Percentiles rank a stretch among this genome's conserved stretches.
These are phyloP conservation scores for Pseudopyrenochaeta lycopersici DNA, from an alignment of 2,329 filamentous ascomycete species.

Conservation along the genomic window DNA sequence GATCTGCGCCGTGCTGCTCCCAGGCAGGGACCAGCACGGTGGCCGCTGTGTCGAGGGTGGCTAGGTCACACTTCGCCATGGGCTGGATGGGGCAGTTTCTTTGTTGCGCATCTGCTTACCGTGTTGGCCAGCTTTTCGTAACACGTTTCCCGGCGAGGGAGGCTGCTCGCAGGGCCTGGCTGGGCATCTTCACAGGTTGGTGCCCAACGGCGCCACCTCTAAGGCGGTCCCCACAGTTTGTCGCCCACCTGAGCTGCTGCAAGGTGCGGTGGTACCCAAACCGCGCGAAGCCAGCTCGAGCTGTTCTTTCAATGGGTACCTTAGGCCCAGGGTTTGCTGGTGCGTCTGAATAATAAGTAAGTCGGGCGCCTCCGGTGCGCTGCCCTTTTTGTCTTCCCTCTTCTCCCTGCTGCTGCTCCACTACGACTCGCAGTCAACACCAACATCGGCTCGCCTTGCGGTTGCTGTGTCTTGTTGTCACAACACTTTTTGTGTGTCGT, in stretches of 20 bases:
- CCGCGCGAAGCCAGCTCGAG: constrained; percentile 30
- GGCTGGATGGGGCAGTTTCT: too few species aligned
- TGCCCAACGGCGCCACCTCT: constrained; percentile 39
- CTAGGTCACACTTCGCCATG: too few species aligned
- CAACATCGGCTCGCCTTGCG: constrained; percentile 13
- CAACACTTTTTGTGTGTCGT: constrained; percentile 21
- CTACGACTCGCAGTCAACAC: background rate
- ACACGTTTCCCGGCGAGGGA: constrained; percentile 9
- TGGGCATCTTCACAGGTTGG: constrained; percentile 30
- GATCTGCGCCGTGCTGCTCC: background rate
- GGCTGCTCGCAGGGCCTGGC: constrained; percentile 7
- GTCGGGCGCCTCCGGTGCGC: constrained; percentile 33
- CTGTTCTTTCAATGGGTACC: constrained; percentile 34
- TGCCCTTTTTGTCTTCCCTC: constrained; percentile 19
- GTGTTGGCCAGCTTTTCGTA: background rate
- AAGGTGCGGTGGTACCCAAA: constrained; percentile 38
- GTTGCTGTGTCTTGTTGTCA: constrained; percentile 18
- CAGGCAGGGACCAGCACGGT: too few species aligned
- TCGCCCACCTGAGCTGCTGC: constrained; percentile 32
- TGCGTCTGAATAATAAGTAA: constrained; percentile 30
- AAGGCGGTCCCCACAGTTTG: constrained; percentile 33
- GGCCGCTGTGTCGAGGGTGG: background rate
- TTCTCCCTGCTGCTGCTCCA: constrained; percentile 22
- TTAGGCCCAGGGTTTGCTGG: constrained; percentile 25
- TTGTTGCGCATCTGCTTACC: background rate